These are phyloP conservation scores for Alloascoidea africana DNA, from an alignment of 805 yeast genomes.

Conservation along the genomic window DNA sequence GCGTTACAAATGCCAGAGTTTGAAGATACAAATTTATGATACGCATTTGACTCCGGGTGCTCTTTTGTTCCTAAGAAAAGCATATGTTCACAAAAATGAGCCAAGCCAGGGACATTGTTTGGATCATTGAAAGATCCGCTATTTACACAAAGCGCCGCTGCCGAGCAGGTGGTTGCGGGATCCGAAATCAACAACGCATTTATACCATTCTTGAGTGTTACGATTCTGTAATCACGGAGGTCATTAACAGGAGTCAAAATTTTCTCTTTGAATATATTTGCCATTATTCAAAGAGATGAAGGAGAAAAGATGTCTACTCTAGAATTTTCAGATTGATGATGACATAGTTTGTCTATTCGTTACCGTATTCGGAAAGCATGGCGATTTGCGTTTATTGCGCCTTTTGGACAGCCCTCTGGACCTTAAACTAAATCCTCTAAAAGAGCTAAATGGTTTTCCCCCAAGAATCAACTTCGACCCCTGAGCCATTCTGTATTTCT, in stretches of 20 bases:
- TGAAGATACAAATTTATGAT: conserved; percentile 33
- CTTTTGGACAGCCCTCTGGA: no score
- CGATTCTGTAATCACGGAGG: conserved; percentile 46
- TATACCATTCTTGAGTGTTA: conserved; percentile 40
- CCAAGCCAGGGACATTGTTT: conserved; percentile 49
- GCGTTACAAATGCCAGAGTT: conserved; percentile 45
- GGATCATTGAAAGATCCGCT: conserved; percentile 68
- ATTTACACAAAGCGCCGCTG: conserved; percentile 67
- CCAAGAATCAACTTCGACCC: no score
- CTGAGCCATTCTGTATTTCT: no score
- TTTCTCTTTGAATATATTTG: no score
- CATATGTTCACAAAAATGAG: conserved; percentile 65
- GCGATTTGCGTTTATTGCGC: no score
- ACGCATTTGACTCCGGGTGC: conserved; percentile 69
- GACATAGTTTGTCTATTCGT: no score
- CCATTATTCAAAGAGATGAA: no score
- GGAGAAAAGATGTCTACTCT: no score
- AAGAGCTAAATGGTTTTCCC: no score
- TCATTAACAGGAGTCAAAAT: conserved; percentile 19
- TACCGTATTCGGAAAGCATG: no score
- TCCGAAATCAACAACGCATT: conserved; percentile 53
- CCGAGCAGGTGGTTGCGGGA: conserved; percentile 56
- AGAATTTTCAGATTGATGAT: no score
- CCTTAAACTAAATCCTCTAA: no score
- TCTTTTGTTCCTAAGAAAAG: conserved; percentile 71